Conservation (phyloP, 2,329 filamentous ascomycete species). For the Beauveria scarabaeidicola region DNA sequence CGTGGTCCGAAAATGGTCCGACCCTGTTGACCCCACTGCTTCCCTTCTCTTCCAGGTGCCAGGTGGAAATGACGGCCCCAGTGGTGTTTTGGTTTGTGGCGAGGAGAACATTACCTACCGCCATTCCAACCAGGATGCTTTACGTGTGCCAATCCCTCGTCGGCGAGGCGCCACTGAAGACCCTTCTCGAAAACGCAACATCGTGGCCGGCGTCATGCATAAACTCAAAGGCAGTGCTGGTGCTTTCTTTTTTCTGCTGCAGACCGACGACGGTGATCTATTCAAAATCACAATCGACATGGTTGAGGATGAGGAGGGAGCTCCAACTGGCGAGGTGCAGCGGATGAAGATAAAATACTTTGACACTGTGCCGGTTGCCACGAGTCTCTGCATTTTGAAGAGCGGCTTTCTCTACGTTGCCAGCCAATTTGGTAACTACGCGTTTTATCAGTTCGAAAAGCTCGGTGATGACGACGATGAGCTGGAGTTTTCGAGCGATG, state of each 20-base stretch:
- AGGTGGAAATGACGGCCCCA: conserved; percentile 86
- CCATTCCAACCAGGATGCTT: conserved; percentile 89
- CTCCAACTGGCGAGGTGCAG: conserved; percentile 71
- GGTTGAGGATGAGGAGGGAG: conserved; percentile 69
- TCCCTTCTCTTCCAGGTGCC: conserved; percentile 92
- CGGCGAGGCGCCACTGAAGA: conserved; percentile 84
- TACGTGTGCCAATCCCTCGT: conserved; percentile 81
- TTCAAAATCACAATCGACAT: conserved; percentile 96
- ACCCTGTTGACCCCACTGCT: conserved; percentile 82
- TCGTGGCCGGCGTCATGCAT: conserved; percentile 92
- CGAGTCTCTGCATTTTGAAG: conserved; percentile 84
- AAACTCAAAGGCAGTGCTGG: conserved; percentile 75
- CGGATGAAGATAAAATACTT: conserved; percentile 94
- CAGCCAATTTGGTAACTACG: conserved; percentile 85
- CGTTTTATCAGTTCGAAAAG: conserved; percentile 96
- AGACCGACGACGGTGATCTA: conserved; percentile 94
- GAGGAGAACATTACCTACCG: conserved; percentile 93
- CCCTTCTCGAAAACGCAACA: conserved; percentile 77
- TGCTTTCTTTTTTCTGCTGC: conserved; percentile 93
- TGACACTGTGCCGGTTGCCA: conserved; percentile 84
- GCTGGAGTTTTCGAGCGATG: conserved; percentile 73
- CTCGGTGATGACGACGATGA: conserved; percentile 93
- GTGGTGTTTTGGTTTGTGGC: conserved; percentile 88
- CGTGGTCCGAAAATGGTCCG: conserved; percentile 93
- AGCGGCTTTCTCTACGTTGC: conserved; percentile 92